Evolutionary conservation across 768 basidiomycete genomes (phyloP).

Genomic region (Daedaleopsis nitida): DNA sequence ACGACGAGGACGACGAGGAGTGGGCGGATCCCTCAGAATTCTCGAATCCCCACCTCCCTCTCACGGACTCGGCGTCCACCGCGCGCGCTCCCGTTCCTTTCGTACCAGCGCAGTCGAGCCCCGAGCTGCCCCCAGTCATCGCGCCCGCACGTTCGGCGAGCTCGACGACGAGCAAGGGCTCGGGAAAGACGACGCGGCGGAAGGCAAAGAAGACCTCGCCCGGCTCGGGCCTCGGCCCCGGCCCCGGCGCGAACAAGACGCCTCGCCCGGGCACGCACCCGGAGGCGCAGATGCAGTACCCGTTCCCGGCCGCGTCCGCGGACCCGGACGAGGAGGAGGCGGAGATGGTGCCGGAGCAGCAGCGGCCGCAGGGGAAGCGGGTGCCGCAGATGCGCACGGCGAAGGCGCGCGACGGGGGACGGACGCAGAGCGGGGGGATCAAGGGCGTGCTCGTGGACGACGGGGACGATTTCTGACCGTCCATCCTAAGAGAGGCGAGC

Average conservation of each 20-base stretch:
- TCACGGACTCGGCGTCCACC: neutral
- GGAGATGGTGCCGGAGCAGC: constrained; percentile 20
- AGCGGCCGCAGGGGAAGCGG: constrained; percentile 26
- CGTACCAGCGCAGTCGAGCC: neutral
- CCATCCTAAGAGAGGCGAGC: too few species aligned
- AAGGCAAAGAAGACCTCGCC: constrained; percentile 40
- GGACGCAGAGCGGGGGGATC: constrained; percentile 87
- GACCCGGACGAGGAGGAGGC: constrained; percentile 26
- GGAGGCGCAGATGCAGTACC: constrained; percentile 46
- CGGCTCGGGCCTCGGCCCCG: too few species aligned
- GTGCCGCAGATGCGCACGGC: constrained; percentile 69
- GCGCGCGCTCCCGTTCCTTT: neutral
- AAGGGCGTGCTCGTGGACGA: constrained; percentile 60
- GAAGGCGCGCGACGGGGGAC: constrained; percentile 75
- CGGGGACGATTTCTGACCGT: constrained; percentile 30
- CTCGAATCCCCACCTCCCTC: constrained; percentile 20
- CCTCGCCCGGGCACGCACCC: constrained; percentile 7
- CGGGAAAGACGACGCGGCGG: constrained; percentile 29
- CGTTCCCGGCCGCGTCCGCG: constrained; percentile 67
- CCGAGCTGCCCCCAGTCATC: constrained; percentile 11
- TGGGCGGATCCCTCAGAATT: constrained; percentile 64
- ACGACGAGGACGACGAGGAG: constrained; percentile 49
- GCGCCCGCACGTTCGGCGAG: constrained; percentile 22
- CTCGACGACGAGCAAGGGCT: constrained; percentile 24
- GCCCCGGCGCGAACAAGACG: constrained; percentile 5